A percentile compares a stretch with the other conserved stretches of the same genome.
phyloP scores from a whole-genome alignment of 257 asterid genomes.

The Rauvolfia tetraphylla region DNA sequence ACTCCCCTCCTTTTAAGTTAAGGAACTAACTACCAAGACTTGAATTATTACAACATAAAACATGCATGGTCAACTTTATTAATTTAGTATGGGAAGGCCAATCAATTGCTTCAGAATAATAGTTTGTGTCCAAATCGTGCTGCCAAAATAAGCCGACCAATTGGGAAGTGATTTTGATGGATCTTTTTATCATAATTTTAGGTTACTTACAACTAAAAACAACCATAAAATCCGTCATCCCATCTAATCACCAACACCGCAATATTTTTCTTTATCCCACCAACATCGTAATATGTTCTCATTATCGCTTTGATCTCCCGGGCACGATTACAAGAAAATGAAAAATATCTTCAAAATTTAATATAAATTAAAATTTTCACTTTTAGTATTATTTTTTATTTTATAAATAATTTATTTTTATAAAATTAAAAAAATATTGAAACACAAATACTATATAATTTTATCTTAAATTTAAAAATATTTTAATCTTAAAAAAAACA shows the following conservation, averaged over 20 bases:
- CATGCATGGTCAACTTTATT: slow-evolving; percentile 35
- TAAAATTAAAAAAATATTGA: too few relatives aligned
- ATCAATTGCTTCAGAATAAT: slow-evolving; percentile 19
- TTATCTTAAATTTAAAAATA: too few relatives aligned
- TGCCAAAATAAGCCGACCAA: slow-evolving; percentile 47
- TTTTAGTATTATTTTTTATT: too few relatives aligned
- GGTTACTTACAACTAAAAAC: neutral
- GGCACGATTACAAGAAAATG: neutral
- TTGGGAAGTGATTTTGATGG: slow-evolving; percentile 19
- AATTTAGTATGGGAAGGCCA: slow-evolving; percentile 7
- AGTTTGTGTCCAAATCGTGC: slow-evolving; percentile 30
- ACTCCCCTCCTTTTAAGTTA: slow-evolving; percentile 44
- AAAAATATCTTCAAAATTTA: too few relatives aligned
- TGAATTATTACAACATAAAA: slow-evolving; percentile 29
- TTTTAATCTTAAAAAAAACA: too few relatives aligned
- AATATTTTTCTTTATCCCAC: neutral
- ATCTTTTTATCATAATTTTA: slow-evolving; percentile 2
- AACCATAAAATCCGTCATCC: neutral
- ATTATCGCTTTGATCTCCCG: neutral
- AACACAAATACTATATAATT: too few relatives aligned
- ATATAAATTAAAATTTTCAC: too few relatives aligned
- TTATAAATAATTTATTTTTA: too few relatives aligned
- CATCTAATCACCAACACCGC: neutral
- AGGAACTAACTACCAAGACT: slow-evolving; percentile 33
- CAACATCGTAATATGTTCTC: neutral